Evolutionary conservation across 2,329 filamentous ascomycete genomes (phyloP), one percentile per base, ranked within the genome.

Genomic region (Sphaerulina populicola): DNA sequence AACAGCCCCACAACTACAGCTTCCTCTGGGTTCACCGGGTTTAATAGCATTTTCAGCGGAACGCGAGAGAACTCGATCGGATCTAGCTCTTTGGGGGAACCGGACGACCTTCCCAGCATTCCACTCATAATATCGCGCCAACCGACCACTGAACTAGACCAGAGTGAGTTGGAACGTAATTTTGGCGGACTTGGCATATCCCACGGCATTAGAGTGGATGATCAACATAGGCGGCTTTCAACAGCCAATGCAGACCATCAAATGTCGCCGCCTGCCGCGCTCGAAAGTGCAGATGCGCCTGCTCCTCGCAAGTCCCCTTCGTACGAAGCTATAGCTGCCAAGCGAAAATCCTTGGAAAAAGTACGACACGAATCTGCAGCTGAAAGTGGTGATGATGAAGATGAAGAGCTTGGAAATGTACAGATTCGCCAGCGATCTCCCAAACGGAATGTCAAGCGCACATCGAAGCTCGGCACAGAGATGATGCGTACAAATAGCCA

Each of bases 401-500:
- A 96, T 58, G 90, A 96, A 53, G 91, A 95, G 63, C 76, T 94
- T 4, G 89, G 87, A 6, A 53, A 74, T 72, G 55, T 70, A 69
- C 54, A 74, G 71, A 69, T 85, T 68, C 74, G 76, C 35, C 76
- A 86, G 21, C 84, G 86, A 10, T 86, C 85, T 8, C 62, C 62
- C 11, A 70, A 68, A 53, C 63, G 69, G 12, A 64, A 69, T n/a
- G 64, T 69, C 11, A 72, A 72, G 47, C 69, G 71, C 2, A 68
- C 68, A 48, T 95, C 89, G 0, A 96, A 95, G 68, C 78, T 97
- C 1, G 89, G 89, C 1, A 93, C 89, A 44, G 91, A 97, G 68
- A 96, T 97, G 91, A 91, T 96, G 88, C 82, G 91, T 43, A 94
- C 91, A 15, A 94, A 95, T 67, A 95, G 88, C 64, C 85, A 91